Evolutionary conservation across 495 filamentous ascomycete genomes (phyloP).

Genomic region (Penicillium ucsense): DNA sequence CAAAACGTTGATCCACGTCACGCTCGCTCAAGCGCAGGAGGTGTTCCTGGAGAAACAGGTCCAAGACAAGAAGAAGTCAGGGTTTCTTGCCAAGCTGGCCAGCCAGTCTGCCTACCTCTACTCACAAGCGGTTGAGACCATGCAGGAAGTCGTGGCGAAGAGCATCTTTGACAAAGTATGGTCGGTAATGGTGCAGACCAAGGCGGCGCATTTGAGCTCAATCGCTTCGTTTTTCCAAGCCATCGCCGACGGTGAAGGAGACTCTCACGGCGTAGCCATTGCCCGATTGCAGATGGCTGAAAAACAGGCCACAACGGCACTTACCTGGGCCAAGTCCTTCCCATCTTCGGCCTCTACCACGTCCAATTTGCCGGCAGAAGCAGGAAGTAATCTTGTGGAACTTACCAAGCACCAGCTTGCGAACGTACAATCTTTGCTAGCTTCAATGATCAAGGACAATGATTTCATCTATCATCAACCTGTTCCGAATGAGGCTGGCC

Average conservation of each 20-base stretch:
- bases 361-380: constrained; percentile 76
- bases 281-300: constrained; percentile 77
- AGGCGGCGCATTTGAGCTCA: constrained; percentile 75
- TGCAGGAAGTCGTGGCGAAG: constrained; percentile 85
- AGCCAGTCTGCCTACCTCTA: constrained; percentile 86
- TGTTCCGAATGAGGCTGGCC: constrained; percentile 71
- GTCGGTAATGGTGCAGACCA: constrained; percentile 76
- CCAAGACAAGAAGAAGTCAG: constrained; percentile 84
- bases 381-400: constrained; percentile 60
- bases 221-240: constrained; percentile 93
- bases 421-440: constrained; percentile 70
- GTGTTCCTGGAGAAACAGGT: constrained; percentile 97
- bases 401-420: constrained; percentile 73
- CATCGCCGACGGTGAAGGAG: constrained; percentile 78
- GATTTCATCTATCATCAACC: constrained; percentile 97
- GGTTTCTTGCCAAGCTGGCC: constrained; percentile 83
- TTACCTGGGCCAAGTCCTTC: constrained; percentile 67
- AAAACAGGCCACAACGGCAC: constrained; percentile 60
- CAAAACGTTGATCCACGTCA: constrained; percentile 85
- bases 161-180: constrained; percentile 95
- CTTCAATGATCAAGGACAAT: constrained; percentile 78
- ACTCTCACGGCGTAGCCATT: constrained; percentile 80
- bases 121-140: constrained; percentile 74
- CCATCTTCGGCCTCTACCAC: constrained; percentile 68
- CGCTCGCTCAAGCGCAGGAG: constrained; percentile 91